These are phyloP conservation scores for Malus asiatica DNA, from an alignment of 306 rosid genomes.

Conservation along the genomic window DNA sequence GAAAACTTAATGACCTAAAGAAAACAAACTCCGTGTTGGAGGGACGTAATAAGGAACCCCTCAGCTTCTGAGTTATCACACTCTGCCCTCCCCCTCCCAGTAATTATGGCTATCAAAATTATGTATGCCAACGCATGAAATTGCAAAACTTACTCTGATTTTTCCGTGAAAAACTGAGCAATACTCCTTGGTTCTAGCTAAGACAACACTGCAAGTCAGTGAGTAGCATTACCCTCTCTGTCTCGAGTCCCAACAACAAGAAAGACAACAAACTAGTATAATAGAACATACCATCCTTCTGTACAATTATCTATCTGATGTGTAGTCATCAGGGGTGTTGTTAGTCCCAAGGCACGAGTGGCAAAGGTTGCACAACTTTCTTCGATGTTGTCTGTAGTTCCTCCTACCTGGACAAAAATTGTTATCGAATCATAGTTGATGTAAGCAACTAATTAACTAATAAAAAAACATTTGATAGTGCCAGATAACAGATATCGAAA, in stretches of 20 bases:
- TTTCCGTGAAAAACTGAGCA: constrained; percentile 84
- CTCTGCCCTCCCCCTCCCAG: constrained; percentile 1
- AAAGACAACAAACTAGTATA: neutral
- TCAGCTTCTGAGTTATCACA: constrained; percentile 17
- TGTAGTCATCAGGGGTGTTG: constrained; percentile 69
- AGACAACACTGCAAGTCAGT: constrained; percentile 61
- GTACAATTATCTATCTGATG: constrained; percentile 98
- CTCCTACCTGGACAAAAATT: constrained; percentile 63
- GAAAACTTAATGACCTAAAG: neutral
- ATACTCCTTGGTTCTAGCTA: constrained; percentile 78
- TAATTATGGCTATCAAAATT: neutral
- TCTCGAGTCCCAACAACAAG: constrained; percentile 6
- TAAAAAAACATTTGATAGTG: neutral
- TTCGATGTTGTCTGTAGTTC: constrained; percentile 79
- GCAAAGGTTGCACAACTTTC: constrained; percentile 92
- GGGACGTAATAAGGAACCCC: constrained; percentile 3
- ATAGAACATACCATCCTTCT: constrained; percentile 77
- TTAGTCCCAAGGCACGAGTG: constrained; percentile 74
- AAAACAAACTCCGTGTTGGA: neutral
- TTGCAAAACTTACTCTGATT: constrained; percentile 63
- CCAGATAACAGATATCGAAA: neutral
- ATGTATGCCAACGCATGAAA: constrained; percentile 16
- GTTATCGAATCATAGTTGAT: neutral
- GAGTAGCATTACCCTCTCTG: constrained; percentile 20
- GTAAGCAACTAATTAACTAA: constrained; percentile 7